phyloP scores from a whole-genome alignment of 116 monocot species.

The Trichopus zeylanicus region DNA sequence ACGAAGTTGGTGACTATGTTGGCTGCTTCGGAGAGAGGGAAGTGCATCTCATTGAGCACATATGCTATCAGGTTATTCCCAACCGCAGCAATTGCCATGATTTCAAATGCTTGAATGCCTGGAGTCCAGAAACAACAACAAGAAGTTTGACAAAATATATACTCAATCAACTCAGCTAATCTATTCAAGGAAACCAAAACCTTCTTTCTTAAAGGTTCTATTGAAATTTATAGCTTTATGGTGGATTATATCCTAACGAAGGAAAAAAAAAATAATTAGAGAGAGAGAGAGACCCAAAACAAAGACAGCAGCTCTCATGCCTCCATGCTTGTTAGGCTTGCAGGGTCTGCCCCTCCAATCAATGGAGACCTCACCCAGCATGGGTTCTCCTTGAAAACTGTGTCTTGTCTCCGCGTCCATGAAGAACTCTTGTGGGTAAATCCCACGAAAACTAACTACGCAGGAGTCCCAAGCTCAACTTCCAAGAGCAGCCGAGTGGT shows the following conservation, averaged over 20 bases:
- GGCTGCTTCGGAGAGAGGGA: constrained; percentile 67
- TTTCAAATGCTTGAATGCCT: constrained; percentile 94
- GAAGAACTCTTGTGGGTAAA: constrained; percentile 3
- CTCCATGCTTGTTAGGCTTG: constrained; percentile 73
- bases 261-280: constrained; percentile 1
- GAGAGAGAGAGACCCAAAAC: constrained; percentile 60
- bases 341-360: constrained; percentile 89
- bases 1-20: constrained; percentile 97
- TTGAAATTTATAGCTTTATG: too few relatives aligned
- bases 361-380: constrained; percentile 49
- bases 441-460: constrained; percentile 3
- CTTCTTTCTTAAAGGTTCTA: too few relatives aligned
- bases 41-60: constrained; percentile 98
- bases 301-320: constrained; percentile 82
- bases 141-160: too few relatives aligned
- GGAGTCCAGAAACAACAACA: constrained; percentile 3
- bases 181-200: too few relatives aligned
- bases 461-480: constrained; percentile 7
- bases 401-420: constrained; percentile 41
- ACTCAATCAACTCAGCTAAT: too few relatives aligned
- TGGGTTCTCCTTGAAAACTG: constrained; percentile 31
- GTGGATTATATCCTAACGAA: background rate
- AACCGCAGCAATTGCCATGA: constrained; percentile 95
- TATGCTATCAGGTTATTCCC: constrained; percentile 98
- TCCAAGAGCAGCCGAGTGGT: constrained; percentile 4